A percentile compares a stretch with the other conserved stretches of the same genome.
Conservation (phyloP, 805 yeast species). For the Tetrapisispora iriomotensis region DNA sequence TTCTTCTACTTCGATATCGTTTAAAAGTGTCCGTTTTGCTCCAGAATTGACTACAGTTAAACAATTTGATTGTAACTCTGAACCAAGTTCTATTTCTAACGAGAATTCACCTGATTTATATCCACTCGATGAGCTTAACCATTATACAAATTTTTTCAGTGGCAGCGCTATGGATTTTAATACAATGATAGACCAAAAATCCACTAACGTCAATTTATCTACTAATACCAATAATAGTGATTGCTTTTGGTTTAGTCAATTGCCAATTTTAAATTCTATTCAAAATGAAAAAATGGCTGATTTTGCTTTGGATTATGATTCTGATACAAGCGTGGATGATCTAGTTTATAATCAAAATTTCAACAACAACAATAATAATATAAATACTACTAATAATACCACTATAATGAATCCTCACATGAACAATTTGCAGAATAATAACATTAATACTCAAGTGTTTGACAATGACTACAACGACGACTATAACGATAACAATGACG, state of each 20-base stretch:
- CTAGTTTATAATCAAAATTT: neutral
- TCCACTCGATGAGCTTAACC: conserved; percentile 7
- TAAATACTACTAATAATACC: no score
- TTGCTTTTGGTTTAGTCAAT: conserved; percentile 2
- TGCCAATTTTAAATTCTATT: neutral
- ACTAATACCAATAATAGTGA: neutral
- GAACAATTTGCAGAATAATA: neutral
- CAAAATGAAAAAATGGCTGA: conserved; percentile 4
- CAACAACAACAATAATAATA: neutral
- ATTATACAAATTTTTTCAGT: neutral
- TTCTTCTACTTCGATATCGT: conserved; percentile 13
- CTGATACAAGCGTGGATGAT: conserved; percentile 13
- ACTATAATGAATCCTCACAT: neutral
- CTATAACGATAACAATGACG: neutral
- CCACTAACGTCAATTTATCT: neutral
- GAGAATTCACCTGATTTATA: conserved; percentile 35
- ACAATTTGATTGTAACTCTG: conserved; percentile 50
- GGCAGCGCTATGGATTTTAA: neutral
- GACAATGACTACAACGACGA: neutral
- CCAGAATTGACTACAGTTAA: conserved; percentile 50
- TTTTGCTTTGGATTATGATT: conserved; percentile 15
- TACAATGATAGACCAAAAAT: neutral
- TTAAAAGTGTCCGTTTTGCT: conserved; percentile 58
- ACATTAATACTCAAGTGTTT: neutral
- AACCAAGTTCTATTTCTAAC: conserved; percentile 54